Evolutionary conservation across 805 yeast genomes (phyloP).

Genomic region (Hanseniaspora vineae): DNA sequence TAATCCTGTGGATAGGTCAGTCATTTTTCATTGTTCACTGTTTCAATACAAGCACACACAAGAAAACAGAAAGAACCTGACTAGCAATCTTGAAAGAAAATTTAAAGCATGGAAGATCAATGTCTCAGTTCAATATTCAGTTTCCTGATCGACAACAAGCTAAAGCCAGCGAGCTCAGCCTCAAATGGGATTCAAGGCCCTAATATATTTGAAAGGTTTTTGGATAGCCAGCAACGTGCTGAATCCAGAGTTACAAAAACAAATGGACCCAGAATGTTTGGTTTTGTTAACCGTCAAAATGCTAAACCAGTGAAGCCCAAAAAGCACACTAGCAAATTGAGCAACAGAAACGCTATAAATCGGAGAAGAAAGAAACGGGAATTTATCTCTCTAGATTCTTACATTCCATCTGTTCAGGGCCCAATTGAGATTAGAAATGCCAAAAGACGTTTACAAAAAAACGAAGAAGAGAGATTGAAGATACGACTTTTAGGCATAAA

Average conservation of each 20-base stretch:
- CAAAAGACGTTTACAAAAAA: no score
- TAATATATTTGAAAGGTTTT: background rate
- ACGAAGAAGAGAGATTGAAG: slow-evolving; percentile 1
- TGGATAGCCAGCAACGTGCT: background rate
- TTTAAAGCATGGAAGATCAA: background rate
- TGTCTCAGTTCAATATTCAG: background rate
- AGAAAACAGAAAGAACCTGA: background rate
- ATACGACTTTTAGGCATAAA: slow-evolving; percentile 35
- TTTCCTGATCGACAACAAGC: background rate
- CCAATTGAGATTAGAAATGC: no score
- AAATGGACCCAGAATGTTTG: background rate
- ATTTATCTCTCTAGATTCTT: background rate
- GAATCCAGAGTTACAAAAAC: background rate
- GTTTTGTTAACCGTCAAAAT: background rate
- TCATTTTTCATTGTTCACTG: no score
- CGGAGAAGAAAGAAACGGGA: background rate
- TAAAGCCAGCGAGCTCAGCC: background rate
- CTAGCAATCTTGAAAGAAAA: background rate
- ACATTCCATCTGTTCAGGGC: background rate
- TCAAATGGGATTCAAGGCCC: background rate
- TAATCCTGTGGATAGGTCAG: no score
- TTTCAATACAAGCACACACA: background rate
- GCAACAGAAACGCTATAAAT: background rate
- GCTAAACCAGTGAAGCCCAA: no score
- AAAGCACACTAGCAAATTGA: background rate